Conservation (phyloP, 1,284 basidiomycete genomes). For the Trichosporon coremiiforme region DNA sequence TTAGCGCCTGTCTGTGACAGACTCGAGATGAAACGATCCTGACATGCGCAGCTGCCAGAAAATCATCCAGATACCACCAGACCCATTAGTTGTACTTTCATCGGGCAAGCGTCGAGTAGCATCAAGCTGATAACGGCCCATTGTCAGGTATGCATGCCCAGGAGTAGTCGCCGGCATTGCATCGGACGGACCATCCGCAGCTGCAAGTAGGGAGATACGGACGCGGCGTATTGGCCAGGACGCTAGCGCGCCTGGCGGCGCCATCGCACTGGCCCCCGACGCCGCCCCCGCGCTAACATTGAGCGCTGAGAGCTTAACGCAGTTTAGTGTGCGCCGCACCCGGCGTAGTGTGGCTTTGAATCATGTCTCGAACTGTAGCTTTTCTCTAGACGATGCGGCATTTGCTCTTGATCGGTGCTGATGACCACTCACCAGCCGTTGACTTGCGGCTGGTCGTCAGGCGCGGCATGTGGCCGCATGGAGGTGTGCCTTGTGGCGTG, state of each 20-base stretch:
- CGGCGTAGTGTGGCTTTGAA: background rate
- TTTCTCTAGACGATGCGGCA: background rate
- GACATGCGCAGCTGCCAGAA: background rate
- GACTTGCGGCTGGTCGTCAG: background rate
- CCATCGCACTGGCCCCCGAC: too few relatives aligned
- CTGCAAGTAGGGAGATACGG: too few relatives aligned
- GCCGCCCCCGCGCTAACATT: background rate
- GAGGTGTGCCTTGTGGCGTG: background rate
- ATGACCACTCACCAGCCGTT: background rate
- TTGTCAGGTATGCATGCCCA: too few relatives aligned
- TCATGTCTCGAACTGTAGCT: background rate
- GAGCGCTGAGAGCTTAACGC: background rate
- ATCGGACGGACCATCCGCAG: too few relatives aligned
- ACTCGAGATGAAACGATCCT: background rate
- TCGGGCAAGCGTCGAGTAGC: too few relatives aligned
- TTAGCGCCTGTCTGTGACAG: too few relatives aligned
- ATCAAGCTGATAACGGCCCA: too few relatives aligned
- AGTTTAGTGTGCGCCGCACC: background rate
- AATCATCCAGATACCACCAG: too few relatives aligned
- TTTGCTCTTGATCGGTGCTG: background rate
- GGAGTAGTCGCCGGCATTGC: too few relatives aligned
- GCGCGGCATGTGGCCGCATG: background rate
- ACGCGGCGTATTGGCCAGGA: background rate
- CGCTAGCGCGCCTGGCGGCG: background rate
- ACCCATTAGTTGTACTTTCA: too few relatives aligned